These are phyloP conservation scores for Corylus heterophylla DNA, from an alignment of 306 rosid species.

Conservation along the genomic window DNA sequence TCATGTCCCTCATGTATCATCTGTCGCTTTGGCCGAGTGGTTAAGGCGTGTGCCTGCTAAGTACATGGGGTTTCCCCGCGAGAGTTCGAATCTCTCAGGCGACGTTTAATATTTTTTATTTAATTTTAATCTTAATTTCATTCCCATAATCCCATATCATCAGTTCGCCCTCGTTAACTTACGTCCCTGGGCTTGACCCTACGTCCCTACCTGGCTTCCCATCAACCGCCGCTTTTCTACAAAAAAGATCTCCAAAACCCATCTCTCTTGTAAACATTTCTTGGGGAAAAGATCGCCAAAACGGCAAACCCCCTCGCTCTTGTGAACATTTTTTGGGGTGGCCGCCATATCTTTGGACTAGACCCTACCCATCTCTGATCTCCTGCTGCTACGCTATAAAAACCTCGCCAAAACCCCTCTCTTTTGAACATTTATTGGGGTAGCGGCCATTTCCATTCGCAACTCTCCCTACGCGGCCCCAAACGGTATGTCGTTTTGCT, in stretches of 20 bases:
- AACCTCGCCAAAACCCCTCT: background rate
- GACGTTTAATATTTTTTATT: constrained; percentile 9
- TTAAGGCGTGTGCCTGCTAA: constrained; percentile 96
- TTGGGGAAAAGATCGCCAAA: background rate
- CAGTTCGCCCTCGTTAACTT: no score
- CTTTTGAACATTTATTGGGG: background rate
- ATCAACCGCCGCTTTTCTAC: no score
- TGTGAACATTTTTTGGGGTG: background rate
- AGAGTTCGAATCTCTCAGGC: constrained; percentile 96
- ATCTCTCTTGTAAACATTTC: no score
- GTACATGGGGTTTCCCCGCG: constrained; percentile 95
- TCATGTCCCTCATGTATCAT: background rate
- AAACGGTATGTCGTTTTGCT: constrained; percentile 46
- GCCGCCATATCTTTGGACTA: background rate
- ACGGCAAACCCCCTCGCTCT: background rate
- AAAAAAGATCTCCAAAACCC: no score
- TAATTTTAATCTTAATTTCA: background rate
- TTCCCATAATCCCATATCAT: no score
- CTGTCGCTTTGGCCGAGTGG: constrained; percentile 96
- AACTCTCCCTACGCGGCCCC: background rate
- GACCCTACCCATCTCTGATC: background rate
- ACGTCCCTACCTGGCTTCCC: no score
- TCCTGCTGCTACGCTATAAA: background rate
- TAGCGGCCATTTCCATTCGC: background rate
- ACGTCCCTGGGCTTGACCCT: no score